Base-by-base conservation (phyloP, 2,329 filamentous ascomycete species). In the Aspergillus pseudonomiae region DNA sequence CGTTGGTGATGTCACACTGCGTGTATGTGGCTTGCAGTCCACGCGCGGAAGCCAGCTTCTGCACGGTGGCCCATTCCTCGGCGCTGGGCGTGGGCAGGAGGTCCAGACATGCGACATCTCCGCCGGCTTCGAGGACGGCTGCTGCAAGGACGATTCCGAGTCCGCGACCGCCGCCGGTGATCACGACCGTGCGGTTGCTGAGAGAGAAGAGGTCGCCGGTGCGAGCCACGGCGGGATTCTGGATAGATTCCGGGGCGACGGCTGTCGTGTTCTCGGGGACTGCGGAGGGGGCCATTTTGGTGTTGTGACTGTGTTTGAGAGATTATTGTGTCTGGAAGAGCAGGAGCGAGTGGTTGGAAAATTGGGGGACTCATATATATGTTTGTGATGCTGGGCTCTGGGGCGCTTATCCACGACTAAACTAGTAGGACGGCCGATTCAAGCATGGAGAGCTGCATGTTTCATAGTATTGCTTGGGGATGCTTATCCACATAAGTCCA, bases 111-210 rank as follows among this genome's bases (percentile, higher is more conserved):
- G 80, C 81, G 52, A 82, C 83, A 67, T 82, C 77, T 36, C 80
- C 83, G 19, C 83, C 82, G 16, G 82, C 81, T 67, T 85, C 83
- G 53, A 83, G 70, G 4, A 85, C 76, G 2, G 82, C 84, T 32
- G 76, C 75, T 5, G 84, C 80, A 16, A 86, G 77, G 21, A 80
- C 81, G 46, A 85, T 81, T 16, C 84, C 84, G 1, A 86, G 75
- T 16, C 84, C 83, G 19, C 83, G 80, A 10, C 79, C 83, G 48
- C 81, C 84, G 7, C 84, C 84, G 1, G 84, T 86, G 48, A 86
- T 83, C 10, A 73, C 72, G 52, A 74, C 69, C 12, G 75, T 78
- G 65, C 75, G 77, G 48, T 76, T 77, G 48, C 75, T 72, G 11
- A 85, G 79, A 5, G 82, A 83, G 68, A 85, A 83, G 39, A 82